phyloP scores from a whole-genome alignment of 441 rosid species.

The Omphalea diandra region DNA sequence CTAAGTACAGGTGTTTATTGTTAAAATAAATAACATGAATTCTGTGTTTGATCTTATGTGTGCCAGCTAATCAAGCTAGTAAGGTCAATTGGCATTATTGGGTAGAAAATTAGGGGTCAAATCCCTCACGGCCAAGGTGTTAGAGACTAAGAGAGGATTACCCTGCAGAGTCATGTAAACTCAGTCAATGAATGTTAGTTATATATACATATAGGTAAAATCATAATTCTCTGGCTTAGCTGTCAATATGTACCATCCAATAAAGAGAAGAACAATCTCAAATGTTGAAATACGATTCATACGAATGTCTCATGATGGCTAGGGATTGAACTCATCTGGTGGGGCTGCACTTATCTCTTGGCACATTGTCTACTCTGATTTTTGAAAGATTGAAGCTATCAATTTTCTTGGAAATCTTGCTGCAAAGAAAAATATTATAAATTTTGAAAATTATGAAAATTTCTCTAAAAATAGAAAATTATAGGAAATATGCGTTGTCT shows the following conservation, averaged over 20 bases:
- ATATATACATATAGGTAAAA: background rate
- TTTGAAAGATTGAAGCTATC: background rate
- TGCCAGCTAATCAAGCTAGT: background rate
- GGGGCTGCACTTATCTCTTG: background rate
- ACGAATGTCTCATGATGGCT: background rate
- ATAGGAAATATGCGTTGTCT: background rate
- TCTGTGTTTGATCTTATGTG: background rate
- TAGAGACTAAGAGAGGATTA: background rate
- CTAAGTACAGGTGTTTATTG: conserved; percentile 66
- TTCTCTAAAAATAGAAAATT: background rate
- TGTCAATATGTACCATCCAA: background rate
- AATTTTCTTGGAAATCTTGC: background rate
- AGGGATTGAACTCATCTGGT: background rate
- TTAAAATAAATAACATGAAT: background rate
- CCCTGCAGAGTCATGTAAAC: too few relatives aligned
- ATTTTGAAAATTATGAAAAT: conserved; percentile 10
- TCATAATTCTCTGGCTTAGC: background rate
- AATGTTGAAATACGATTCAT: background rate
- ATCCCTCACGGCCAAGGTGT: background rate
- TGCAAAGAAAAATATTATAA: background rate
- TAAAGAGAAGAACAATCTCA: background rate
- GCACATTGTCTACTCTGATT: background rate
- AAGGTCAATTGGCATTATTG: background rate
- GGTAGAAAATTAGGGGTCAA: background rate
- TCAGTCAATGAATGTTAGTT: background rate